A percentile compares a stretch with the other conserved stretches of the same genome.
phyloP scores from a whole-genome alignment of 2,329 filamentous ascomycete species.

The Colletotrichum tofieldiae region DNA sequence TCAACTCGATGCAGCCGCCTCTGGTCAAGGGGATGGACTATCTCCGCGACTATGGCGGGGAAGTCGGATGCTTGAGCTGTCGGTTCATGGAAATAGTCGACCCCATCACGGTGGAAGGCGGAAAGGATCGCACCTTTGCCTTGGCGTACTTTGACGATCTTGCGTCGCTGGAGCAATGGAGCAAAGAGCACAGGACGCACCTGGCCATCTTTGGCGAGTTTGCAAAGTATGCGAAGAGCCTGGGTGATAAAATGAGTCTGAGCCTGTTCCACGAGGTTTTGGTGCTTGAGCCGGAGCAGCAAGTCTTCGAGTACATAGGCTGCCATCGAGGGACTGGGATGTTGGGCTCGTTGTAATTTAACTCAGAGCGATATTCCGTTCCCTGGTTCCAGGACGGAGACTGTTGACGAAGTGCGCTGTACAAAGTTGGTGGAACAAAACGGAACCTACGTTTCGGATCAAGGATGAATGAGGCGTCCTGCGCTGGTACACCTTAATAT shows the following conservation, averaged over 20 bases:
- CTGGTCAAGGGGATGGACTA: constrained; percentile 60
- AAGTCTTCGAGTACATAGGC: constrained; percentile 59
- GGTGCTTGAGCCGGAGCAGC: constrained; percentile 56
- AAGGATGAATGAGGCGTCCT: too few relatives aligned
- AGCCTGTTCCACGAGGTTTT: constrained; percentile 59
- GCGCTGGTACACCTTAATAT: too few relatives aligned
- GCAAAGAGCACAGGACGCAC: constrained; percentile 57
- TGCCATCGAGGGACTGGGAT: constrained; percentile 57
- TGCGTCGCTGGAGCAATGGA: constrained; percentile 57
- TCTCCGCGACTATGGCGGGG: constrained; percentile 57
- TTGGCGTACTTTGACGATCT: constrained; percentile 60
- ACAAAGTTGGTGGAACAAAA: too few relatives aligned
- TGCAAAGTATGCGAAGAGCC: constrained; percentile 54
- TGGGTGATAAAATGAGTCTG: constrained; percentile 54
- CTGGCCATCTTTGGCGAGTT: constrained; percentile 59
- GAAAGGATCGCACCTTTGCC: constrained; percentile 56
- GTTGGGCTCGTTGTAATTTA: constrained; percentile 26
- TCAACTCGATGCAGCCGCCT: constrained; percentile 61
- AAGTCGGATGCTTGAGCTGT: constrained; percentile 60
- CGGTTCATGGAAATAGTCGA: constrained; percentile 61
- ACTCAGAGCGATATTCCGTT: neutral
- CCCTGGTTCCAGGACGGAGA: too few relatives aligned
- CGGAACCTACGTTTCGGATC: too few relatives aligned
- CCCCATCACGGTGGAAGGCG: constrained; percentile 23
- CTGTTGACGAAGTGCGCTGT: too few relatives aligned